A percentile compares a stretch with the other conserved stretches of the same genome.
phyloP scores from a whole-genome alignment of 345 rosid genomes.

The Angophora floribunda region DNA sequence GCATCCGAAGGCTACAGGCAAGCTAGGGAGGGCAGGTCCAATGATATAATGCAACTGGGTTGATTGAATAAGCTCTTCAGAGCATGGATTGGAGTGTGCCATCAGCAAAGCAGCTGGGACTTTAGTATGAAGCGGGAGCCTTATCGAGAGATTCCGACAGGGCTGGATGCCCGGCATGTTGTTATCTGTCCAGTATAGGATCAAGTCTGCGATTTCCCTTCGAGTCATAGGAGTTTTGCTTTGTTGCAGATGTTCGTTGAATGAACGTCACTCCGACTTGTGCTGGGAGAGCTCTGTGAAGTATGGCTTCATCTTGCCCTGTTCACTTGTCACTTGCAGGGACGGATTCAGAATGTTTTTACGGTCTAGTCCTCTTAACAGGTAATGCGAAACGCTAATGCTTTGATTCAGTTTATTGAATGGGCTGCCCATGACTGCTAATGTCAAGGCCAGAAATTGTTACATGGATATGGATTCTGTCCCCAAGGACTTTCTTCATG shows the following conservation, averaged over 20 bases:
- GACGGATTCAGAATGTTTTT: not conserved
- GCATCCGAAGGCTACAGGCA: constrained; percentile 95
- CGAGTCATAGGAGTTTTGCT: constrained; percentile 80
- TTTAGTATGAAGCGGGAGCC: constrained; percentile 82
- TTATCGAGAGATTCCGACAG: constrained; percentile 89
- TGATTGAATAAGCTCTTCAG: constrained; percentile 93
- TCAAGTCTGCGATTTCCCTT: constrained; percentile 91
- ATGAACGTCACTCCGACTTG: constrained; percentile 99
- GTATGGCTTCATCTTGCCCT: too few relatives aligned
- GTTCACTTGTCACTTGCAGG: too few relatives aligned
- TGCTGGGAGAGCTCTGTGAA: constrained; percentile 52
- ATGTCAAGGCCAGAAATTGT: constrained; percentile 83
- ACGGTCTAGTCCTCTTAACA: constrained; percentile 16
- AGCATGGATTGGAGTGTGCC: constrained; percentile 96
- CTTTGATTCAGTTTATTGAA: constrained; percentile 66
- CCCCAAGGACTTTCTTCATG: constrained; percentile 51
- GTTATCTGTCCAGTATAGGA: constrained; percentile 89
- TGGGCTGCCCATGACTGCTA: constrained; percentile 79
- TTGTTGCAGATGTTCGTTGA: constrained; percentile 86
- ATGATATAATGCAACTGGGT: constrained; percentile 49
- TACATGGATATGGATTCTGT: constrained; percentile 83
- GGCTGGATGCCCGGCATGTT: constrained; percentile 95
- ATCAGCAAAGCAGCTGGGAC: constrained; percentile 96
- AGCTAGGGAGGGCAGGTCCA: constrained; percentile 55
- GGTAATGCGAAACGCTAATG: constrained; percentile 95